phyloP scores from a whole-genome alignment of 2,329 filamentous ascomycete genomes.

The Pseudogymnoascus sp. region DNA sequence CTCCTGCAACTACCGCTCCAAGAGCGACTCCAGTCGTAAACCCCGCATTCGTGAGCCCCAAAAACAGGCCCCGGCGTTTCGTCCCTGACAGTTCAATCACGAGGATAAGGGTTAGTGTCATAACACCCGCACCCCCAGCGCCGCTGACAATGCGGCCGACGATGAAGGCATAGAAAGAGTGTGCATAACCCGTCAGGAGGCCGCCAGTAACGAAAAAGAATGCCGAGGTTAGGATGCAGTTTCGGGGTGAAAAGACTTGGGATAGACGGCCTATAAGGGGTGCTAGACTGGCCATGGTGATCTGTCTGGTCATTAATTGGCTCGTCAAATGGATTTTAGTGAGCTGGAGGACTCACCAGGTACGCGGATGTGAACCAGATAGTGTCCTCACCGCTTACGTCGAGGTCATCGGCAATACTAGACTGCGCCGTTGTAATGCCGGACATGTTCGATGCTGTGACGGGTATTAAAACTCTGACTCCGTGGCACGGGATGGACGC shows the following conservation, averaged over 20 bases:
- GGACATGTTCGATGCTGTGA: conserved; percentile 57
- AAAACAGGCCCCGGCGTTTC: conserved; percentile 60
- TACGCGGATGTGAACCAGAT: conserved; percentile 79
- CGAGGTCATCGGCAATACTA: conserved; percentile 63
- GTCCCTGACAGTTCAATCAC: conserved; percentile 65
- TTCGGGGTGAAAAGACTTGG: conserved; percentile 62
- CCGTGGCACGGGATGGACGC: conserved; percentile 11
- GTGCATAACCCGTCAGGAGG: conserved; percentile 54
- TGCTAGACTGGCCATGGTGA: conserved; percentile 49
- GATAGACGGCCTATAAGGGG: conserved; percentile 65
- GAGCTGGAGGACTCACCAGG: conserved; percentile 35
- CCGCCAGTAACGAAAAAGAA: conserved; percentile 52
- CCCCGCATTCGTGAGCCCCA: conserved; percentile 65
- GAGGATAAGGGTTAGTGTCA: conserved; percentile 66
- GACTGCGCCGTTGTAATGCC: conserved; percentile 77
- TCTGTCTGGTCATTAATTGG: conserved; percentile 29
- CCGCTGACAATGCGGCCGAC: conserved; percentile 61
- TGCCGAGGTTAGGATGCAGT: conserved; percentile 56
- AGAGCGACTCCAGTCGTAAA: conserved; percentile 65
- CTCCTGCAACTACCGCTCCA: conserved; percentile 63
- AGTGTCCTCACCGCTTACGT: conserved; percentile 57
- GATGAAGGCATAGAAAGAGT: conserved; percentile 54
- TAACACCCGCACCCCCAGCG: conserved; percentile 60
- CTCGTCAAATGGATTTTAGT: neutral
- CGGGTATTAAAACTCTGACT: neutral